Conservation (phyloP, 129 eudicot species). For the Escallonia rubra region DNA sequence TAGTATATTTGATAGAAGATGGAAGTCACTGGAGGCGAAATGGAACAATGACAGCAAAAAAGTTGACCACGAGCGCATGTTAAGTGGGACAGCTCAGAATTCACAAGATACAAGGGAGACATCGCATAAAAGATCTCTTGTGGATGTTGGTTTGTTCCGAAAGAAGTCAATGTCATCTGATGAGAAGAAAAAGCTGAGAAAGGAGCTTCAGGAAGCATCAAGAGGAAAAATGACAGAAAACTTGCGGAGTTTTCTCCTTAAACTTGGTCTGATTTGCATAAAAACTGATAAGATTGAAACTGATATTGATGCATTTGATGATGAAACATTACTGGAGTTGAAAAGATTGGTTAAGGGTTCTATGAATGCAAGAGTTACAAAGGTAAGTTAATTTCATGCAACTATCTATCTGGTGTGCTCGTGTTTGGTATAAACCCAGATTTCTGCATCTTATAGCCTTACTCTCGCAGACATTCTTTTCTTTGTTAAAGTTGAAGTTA, state of each 20-base stretch:
- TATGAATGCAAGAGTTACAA: slow-evolving; percentile 21
- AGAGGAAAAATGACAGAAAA: slow-evolving; percentile 34
- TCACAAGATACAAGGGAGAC: slow-evolving; percentile 8
- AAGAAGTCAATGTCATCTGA: slow-evolving; percentile 22
- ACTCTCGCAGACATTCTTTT: neutral
- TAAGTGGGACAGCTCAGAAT: slow-evolving; percentile 16
- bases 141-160: slow-evolving; percentile 7
- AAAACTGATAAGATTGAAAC: slow-evolving; percentile 27
- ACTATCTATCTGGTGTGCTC: neutral
- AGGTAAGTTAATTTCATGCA: slow-evolving; percentile 21
- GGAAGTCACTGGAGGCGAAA: slow-evolving; percentile 43
- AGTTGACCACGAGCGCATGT: neutral
- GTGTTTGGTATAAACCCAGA: neutral
- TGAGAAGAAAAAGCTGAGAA: slow-evolving; percentile 41
- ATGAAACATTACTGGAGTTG: slow-evolving; percentile 33
- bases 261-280: slow-evolving; percentile 25
- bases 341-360: slow-evolving; percentile 33
- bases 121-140: slow-evolving; percentile 4
- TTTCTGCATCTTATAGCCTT: neutral
- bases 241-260: slow-evolving; percentile 27
- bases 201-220: slow-evolving; percentile 20
- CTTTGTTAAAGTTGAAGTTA: neutral
- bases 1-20: slow-evolving; percentile 29
- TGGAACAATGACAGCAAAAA: slow-evolving; percentile 10
- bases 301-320: slow-evolving; percentile 31